phyloP scores from a whole-genome alignment of 108 stramenopile species.

The Phaeodactylum tricornutum region DNA sequence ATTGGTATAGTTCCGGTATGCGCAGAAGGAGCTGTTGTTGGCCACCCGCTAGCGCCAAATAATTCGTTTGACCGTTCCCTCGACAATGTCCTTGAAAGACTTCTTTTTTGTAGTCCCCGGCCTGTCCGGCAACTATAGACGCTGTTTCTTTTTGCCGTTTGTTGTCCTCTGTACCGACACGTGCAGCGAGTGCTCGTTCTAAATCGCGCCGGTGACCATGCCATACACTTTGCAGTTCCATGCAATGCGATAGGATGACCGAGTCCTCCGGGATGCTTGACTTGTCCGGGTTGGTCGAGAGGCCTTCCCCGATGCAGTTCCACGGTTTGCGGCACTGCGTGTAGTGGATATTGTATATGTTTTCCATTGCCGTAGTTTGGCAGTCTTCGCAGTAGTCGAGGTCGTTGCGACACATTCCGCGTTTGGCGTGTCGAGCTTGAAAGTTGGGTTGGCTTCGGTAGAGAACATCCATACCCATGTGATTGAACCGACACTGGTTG shows the following conservation, averaged over 20 bases:
- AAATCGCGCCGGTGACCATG: conserved; percentile 41
- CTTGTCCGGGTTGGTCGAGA: conserved; percentile 3
- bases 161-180: conserved; percentile 16
- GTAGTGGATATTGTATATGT: conserved; percentile 42
- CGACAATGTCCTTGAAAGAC: conserved; percentile 51
- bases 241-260: conserved; percentile 38
- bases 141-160: neutral
- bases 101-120: conserved; percentile 28
- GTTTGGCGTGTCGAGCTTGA: neutral
- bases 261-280: conserved; percentile 22
- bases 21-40: conserved; percentile 13
- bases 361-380: conserved; percentile 18
- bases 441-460: conserved; percentile 1
- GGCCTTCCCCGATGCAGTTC: conserved; percentile 26
- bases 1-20: conserved; percentile 19
- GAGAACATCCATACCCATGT: conserved; percentile 28
- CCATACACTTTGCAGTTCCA: conserved; percentile 32
- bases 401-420: conserved; percentile 25
- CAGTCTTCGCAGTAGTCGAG: conserved; percentile 32
- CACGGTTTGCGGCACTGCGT: conserved; percentile 62
- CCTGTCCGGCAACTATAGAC: neutral
- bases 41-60: conserved; percentile 18
- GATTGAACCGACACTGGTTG: conserved; percentile 48
- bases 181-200: conserved; percentile 24
- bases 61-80: conserved; percentile 23